Evolutionary conservation across 306 rosid genomes (phyloP).

Genomic region (Gynostemma pentaphyllum): DNA sequence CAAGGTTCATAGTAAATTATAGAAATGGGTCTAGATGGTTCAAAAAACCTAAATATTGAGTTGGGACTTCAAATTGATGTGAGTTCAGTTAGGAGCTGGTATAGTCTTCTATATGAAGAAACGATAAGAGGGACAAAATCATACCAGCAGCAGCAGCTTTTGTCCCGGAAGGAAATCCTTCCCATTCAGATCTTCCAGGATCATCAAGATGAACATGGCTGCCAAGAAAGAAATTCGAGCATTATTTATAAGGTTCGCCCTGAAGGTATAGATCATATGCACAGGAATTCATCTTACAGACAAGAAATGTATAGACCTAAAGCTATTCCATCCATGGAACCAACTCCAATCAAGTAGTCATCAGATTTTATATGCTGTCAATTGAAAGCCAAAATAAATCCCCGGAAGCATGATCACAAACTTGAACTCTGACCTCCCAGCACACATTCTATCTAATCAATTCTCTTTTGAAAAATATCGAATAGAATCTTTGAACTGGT

Average conservation of each 20-base stretch:
- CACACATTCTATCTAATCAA: not conserved
- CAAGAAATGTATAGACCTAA: not conserved
- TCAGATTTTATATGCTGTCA: not conserved
- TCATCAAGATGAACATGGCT: conserved; percentile 95
- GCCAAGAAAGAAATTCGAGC: conserved; percentile 12
- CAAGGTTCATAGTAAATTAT: not conserved
- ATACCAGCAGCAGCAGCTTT: conserved; percentile 97
- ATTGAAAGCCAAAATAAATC: not conserved
- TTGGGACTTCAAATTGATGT: not conserved
- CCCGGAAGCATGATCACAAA: not conserved
- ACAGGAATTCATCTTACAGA: not conserved
- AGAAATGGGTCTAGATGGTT: not conserved
- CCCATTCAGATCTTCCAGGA: conserved; percentile 93
- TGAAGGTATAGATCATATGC: not conserved
- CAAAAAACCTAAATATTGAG: not conserved
- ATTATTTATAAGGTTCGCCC: not conserved
- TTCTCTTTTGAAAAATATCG: not conserved
- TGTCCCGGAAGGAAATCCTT: conserved; percentile 85
- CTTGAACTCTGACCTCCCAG: not conserved
- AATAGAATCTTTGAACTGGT: not conserved
- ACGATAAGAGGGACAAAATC: not conserved
- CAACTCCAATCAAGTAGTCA: not conserved
- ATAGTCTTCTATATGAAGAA: not conserved
- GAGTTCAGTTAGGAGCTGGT: not conserved
- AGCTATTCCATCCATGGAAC: not conserved